A percentile compares a stretch with the other conserved stretches of the same genome.
phyloP scores from a whole-genome alignment of 2,329 filamentous ascomycete species.

The Neonectria ditissima region DNA sequence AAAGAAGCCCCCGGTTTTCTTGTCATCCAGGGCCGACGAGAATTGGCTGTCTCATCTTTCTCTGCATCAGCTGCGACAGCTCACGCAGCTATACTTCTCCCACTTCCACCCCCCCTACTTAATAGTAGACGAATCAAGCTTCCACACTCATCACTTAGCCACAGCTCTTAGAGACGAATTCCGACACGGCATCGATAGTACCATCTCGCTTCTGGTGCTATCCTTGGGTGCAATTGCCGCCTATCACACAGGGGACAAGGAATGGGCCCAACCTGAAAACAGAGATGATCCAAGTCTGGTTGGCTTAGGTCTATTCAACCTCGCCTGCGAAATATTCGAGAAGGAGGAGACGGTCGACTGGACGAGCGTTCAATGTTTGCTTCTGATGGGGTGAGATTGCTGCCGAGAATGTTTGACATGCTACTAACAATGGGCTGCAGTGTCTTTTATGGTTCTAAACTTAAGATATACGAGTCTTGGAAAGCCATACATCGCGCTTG shows the following conservation, averaged over 20 bases:
- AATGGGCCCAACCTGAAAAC: constrained; percentile 11
- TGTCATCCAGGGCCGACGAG: not conserved
- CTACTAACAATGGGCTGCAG: not conserved
- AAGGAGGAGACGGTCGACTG: constrained; percentile 20
- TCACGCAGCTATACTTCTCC: constrained; percentile 27
- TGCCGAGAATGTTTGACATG: not conserved
- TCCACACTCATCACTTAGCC: constrained; percentile 18
- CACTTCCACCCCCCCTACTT: constrained; percentile 31
- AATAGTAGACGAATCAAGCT: constrained; percentile 23
- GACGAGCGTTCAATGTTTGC: constrained; percentile 29
- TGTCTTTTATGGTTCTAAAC: constrained; percentile 29
- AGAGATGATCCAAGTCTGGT: constrained; percentile 8
- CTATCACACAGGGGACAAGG: constrained; percentile 14
- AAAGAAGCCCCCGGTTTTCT: constrained; percentile 2
- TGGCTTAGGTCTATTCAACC: constrained; percentile 24
- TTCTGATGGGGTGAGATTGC: constrained; percentile 28
- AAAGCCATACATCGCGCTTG: constrained; percentile 29
- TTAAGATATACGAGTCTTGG: constrained; percentile 30
- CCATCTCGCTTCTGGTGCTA: constrained; percentile 19
- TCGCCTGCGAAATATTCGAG: constrained; percentile 25
- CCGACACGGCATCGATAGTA: constrained; percentile 13
- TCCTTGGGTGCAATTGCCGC: constrained; percentile 19
- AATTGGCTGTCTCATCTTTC: constrained; percentile 31
- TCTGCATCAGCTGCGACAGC: constrained; percentile 16
- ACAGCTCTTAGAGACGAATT: constrained; percentile 11